Percentiles rank a stretch among this genome's conserved stretches.
These are phyloP conservation scores for Fusarium oxysporum DNA, from an alignment of 2,329 filamentous ascomycete species.

Conservation along the genomic window DNA sequence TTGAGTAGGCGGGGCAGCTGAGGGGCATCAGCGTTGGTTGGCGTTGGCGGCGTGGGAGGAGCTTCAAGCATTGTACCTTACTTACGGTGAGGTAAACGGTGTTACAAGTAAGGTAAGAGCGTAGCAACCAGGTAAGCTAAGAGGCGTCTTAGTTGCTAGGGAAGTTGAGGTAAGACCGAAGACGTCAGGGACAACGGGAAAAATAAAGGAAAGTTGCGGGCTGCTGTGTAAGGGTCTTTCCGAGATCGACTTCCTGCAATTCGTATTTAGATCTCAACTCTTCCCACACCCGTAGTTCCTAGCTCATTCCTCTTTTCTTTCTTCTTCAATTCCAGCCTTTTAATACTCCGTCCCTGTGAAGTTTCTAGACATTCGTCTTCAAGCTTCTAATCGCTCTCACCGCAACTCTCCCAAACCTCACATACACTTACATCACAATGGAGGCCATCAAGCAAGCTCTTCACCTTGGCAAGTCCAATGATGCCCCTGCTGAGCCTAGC, in stretches of 20 bases:
- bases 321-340: conserved; percentile 10
- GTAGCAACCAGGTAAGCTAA: conserved; percentile 21
- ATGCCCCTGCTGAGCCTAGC: conserved; percentile 64
- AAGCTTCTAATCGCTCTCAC: conserved; percentile 24
- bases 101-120: conserved; percentile 25
- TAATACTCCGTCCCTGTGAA: conserved; percentile 5
- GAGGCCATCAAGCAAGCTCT: conserved; percentile 58
- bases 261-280: conserved; percentile 39
- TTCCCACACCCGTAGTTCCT: conserved; percentile 28
- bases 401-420: conserved; percentile 27
- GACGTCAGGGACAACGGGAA: conserved; percentile 25
- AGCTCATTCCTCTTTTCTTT: conserved; percentile 27
- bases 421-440: conserved; percentile 50
- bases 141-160: conserved; percentile 19
- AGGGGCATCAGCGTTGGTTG: conserved; percentile 40
- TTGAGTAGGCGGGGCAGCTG: conserved; percentile 45
- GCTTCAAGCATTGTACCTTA: conserved; percentile 38
- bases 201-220: conserved; percentile 9
- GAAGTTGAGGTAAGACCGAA: conserved; percentile 9
- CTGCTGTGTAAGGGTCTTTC: conserved; percentile 29
- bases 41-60: conserved; percentile 37
- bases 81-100: conserved; percentile 31
- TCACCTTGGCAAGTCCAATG: conserved; percentile 49
- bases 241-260: conserved; percentile 29
- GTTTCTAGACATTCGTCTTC: conserved; percentile 2